Percentiles rank a stretch among this genome's conserved stretches.
phyloP scores from a whole-genome alignment of 768 basidiomycete genomes.

The Tylopilus subfusipes region DNA sequence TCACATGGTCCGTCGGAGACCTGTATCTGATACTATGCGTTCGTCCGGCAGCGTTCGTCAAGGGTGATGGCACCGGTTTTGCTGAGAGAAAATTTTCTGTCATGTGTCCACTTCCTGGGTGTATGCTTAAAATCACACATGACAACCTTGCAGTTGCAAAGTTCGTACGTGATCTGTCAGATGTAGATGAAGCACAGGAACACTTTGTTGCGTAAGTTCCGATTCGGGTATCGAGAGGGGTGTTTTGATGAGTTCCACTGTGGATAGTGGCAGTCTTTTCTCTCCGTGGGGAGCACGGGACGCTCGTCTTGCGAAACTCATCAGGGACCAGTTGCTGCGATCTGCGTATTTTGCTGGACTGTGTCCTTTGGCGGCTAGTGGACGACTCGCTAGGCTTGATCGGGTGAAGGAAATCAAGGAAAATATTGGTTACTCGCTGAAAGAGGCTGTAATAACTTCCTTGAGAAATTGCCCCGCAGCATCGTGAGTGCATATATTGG shows the following conservation, averaged over 20 bases:
- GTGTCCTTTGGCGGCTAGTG: neutral
- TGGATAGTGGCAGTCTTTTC: constrained; percentile 35
- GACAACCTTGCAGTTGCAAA: constrained; percentile 41
- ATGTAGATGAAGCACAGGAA: constrained; percentile 14
- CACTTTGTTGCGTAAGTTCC: constrained; percentile 37
- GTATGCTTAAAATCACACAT: constrained; percentile 40
- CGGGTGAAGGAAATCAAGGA: constrained; percentile 25
- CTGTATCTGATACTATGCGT: neutral
- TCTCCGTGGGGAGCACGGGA: constrained; percentile 29
- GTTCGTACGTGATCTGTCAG: constrained; percentile 39
- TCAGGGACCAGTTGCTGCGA: constrained; percentile 28
- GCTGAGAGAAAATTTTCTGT: constrained; percentile 40
- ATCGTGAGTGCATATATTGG: constrained; percentile 19
- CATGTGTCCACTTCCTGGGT: constrained; percentile 37
- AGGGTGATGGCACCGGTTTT: constrained; percentile 43
- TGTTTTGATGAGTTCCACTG: neutral
- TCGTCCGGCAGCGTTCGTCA: constrained; percentile 38
- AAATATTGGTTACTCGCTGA: constrained; percentile 25
- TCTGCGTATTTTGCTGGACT: constrained; percentile 19
- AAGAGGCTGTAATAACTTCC: constrained; percentile 17
- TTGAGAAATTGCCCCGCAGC: constrained; percentile 16
- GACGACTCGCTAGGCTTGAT: constrained; percentile 27
- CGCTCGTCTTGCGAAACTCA: constrained; percentile 21
- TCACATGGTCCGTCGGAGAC: neutral
- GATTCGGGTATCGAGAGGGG: neutral